These are phyloP conservation scores for Phellinidium pouzarii DNA, from an alignment of 1,284 basidiomycete genomes.

Conservation along the genomic window DNA sequence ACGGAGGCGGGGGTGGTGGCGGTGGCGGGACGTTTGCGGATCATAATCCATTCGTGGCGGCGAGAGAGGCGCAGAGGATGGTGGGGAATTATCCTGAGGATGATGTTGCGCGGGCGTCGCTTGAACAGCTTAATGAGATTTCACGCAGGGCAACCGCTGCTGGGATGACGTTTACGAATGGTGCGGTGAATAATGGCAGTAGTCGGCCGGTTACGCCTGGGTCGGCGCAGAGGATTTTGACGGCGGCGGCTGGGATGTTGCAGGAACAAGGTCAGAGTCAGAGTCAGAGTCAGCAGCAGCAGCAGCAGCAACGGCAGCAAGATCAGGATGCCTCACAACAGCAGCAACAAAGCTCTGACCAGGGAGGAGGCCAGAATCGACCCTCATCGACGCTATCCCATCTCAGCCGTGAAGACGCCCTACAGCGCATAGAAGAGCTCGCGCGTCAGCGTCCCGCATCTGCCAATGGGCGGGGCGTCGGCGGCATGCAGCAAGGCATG, in stretches of 20 bases:
- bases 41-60: constrained; percentile 49
- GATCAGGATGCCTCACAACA: constrained; percentile 15
- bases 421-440: constrained; percentile 46
- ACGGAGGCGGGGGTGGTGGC: constrained; percentile 1
- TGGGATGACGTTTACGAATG: constrained; percentile 33
- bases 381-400: constrained; percentile 21
- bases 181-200: constrained; percentile 14
- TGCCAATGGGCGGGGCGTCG: constrained; percentile 23
- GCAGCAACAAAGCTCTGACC: constrained; percentile 13
- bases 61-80: constrained; percentile 52
- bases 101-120: constrained; percentile 52
- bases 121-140: constrained; percentile 72
- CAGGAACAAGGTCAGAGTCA: constrained; percentile 12
- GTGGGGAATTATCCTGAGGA: constrained; percentile 41
- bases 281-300: constrained; percentile 9
- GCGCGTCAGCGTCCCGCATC: constrained; percentile 35
- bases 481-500: constrained; percentile 17
- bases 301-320: constrained; percentile 12
- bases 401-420: constrained; percentile 37
- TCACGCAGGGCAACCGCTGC: constrained; percentile 49
- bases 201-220: constrained; percentile 7
- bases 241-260: constrained; percentile 20
- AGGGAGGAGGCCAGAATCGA: constrained; percentile 15
- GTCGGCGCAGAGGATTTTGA: constrained; percentile 19
- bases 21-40: constrained; percentile 23